These are phyloP conservation scores for Colletotrichum cuscutae DNA, from an alignment of 2,329 filamentous ascomycete species.

Conservation along the genomic window DNA sequence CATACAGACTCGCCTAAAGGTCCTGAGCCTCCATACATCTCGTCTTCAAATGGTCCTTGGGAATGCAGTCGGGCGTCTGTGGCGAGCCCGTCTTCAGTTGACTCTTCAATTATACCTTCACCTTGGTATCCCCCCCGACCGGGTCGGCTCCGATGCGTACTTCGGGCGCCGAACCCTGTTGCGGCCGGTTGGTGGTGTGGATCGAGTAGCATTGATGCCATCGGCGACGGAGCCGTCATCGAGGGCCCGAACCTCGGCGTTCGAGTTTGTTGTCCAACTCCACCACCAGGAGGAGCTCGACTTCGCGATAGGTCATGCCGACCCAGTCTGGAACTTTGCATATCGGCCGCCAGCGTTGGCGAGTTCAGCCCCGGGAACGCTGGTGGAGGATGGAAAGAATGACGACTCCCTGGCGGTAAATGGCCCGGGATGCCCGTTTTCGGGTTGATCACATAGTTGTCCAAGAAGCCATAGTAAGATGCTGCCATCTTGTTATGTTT, in stretches of 20 bases:
- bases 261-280: conserved; percentile 46
- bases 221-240: conserved; percentile 68
- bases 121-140: conserved; percentile 57
- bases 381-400: conserved; percentile 79
- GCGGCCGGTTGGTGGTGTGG: conserved; percentile 77
- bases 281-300: conserved; percentile 48
- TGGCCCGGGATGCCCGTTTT: conserved; percentile 73
- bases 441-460: conserved; percentile 86
- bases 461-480: conserved; percentile 93
- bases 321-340: conserved; percentile 61
- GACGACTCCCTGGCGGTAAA: conserved; percentile 62
- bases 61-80: conserved; percentile 53
- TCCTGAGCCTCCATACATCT: conserved; percentile 62
- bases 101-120: conserved; percentile 67
- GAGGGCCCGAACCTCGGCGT: conserved; percentile 57
- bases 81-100: conserved; percentile 57
- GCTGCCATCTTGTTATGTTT: conserved; percentile 99
- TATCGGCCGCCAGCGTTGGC: conserved; percentile 66
- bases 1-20: conserved; percentile 68
- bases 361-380: conserved; percentile 78
- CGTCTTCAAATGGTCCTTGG: conserved; percentile 68
- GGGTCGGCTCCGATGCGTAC: conserved; percentile 57
- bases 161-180: conserved; percentile 56
- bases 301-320: conserved; percentile 57
- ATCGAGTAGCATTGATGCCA: conserved; percentile 79